Evolutionary conservation across 2,329 filamentous ascomycete species (phyloP).

Genomic region (Fusarium succisae): DNA sequence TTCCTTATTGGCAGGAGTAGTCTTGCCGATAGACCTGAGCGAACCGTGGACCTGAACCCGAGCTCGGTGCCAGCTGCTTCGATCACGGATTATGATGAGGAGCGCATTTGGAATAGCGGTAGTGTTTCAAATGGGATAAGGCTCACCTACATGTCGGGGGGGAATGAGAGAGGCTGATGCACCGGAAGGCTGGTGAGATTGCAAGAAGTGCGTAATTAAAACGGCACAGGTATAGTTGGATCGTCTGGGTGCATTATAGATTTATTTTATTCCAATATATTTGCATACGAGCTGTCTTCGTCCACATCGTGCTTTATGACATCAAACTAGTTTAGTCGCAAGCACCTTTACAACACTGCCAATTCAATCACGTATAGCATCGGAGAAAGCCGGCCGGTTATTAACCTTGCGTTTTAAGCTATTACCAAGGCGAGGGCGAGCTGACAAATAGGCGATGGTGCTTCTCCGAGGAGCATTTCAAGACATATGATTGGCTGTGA

Average conservation of each 20-base stretch:
- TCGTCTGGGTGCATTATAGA: neutral
- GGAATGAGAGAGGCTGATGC: neutral
- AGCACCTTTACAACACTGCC: neutral
- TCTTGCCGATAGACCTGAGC: neutral
- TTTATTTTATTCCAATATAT: neutral
- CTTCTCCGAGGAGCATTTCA: neutral
- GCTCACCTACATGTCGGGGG: neutral
- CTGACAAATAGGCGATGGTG: neutral
- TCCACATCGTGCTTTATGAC: neutral
- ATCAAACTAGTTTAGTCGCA: neutral
- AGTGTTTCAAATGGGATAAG: neutral
- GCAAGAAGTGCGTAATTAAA: neutral
- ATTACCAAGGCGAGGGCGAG: neutral
- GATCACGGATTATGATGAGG: neutral
- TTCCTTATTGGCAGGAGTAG: neutral
- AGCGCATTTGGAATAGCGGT: neutral
- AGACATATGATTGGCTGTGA: neutral
- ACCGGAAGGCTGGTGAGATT: neutral
- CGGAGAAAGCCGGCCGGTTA: too few species aligned
- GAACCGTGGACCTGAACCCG: neutral
- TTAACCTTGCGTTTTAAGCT: neutral
- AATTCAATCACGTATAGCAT: rapidly evolving
- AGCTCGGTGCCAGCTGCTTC: neutral
- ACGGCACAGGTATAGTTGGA: neutral
- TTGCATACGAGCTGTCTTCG: too few species aligned